Evolutionary conservation across 1,284 basidiomycete species (phyloP), one percentile per base, ranked within the genome.

Genomic region (Naganishia liquefaciens): DNA sequence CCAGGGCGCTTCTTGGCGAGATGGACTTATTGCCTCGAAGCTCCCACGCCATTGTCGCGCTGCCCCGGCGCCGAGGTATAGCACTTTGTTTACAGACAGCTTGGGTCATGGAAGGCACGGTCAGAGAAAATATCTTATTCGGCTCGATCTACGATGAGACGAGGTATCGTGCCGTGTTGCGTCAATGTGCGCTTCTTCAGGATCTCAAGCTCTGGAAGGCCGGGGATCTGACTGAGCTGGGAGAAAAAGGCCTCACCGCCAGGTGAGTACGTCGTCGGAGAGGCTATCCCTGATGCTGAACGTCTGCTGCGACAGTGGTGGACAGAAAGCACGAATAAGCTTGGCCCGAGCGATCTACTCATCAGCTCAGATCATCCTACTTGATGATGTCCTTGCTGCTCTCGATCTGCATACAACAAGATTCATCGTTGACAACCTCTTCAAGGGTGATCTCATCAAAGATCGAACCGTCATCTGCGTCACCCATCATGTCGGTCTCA

Each of bases 341-440:
- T 79, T 90, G 1, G 88, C 88, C 2, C 82, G 88, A 42, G 88
- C 88, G 0, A 81, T 89, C 5, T 89, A 89, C 73, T 85, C 85
- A 28, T 74, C 75, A 11, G 84, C 88, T 1, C 78, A 83, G 17
- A 83, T 87, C 49, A 72, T 91, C 5, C 80, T 91, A 5, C 79
- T 82, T 25, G 81, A 82, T 71, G 80, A 89, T 73, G 84, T 88
- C 39, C 73, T 77, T 51, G 77, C 79, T 23, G 77, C 78, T 4
- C 69, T 80, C 43, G 79, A 81, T 71, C 83, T 86, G 9, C 84
- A 88, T 67, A 91, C 89, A 0, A 82, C 88, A 0, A 84, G 84
- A 68, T 90, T 85, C 84, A 87, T 91, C 65, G 84, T 90, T 10
- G 85, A 90, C n/a, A 84, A 90, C 62, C 87, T 88, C 70, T 84